Evolutionary conservation across 305 asterid species (phyloP).

Genomic region (Solanum hybrid): DNA sequence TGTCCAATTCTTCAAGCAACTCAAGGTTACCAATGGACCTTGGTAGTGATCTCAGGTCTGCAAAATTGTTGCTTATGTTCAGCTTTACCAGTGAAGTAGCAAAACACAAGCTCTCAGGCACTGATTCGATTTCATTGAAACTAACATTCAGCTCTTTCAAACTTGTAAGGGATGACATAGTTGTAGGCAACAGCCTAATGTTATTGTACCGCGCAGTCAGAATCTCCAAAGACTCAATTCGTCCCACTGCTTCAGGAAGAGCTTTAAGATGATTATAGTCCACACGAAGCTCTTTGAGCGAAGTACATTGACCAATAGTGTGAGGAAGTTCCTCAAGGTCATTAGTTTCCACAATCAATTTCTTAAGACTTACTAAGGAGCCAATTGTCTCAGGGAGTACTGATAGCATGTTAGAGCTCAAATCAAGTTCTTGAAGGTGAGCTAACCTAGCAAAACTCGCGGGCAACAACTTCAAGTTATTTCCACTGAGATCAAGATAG

Average conservation of each 20-base stretch:
- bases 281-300: conserved; percentile 64
- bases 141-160: conserved; percentile 74
- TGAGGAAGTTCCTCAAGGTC: conserved; percentile 90
- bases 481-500: conserved; percentile 57
- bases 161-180: conserved; percentile 65
- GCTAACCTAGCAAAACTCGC: conserved; percentile 43
- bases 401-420: conserved; percentile 72
- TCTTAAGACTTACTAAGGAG: conserved; percentile 58
- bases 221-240: conserved; percentile 62
- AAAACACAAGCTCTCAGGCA: conserved; percentile 95
- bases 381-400: conserved; percentile 80
- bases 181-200: conserved; percentile 74
- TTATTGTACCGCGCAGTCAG: conserved; percentile 80
- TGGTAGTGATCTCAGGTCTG: conserved; percentile 70
- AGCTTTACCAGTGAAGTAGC: conserved; percentile 74
- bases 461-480: conserved; percentile 64
- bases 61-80: conserved; percentile 92
- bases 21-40: conserved; percentile 96
- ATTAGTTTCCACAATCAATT: conserved; percentile 65
- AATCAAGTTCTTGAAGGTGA: conserved; percentile 64
- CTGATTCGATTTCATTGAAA: conserved; percentile 82
- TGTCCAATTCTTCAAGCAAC: conserved; percentile 76
- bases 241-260: conserved; percentile 91
- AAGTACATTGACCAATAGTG: conserved; percentile 69
- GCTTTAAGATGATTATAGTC: conserved; percentile 93